Evolutionary conservation across 2,329 filamentous ascomycete species (phyloP), one percentile per base, ranked within the genome.

Genomic region (Gnomoniopsis smithogilvyi): DNA sequence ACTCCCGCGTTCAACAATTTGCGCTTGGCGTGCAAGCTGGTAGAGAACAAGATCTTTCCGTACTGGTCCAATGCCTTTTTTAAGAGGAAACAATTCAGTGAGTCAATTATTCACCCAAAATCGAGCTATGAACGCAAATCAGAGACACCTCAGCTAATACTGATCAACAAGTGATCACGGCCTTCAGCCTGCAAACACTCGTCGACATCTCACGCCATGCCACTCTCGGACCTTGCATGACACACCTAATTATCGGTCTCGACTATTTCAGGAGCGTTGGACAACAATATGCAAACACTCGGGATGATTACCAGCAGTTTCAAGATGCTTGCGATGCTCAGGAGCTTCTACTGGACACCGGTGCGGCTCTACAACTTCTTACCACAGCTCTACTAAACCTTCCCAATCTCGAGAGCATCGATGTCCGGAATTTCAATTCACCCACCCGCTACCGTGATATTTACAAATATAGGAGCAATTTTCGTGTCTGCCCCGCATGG

Each of bases 31-130:
- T 87, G 84, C 73, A 83, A 79, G 57, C 68, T 74, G 19, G 67
- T 86, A 14, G 85, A 89, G 67, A 70, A 71, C 21, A 72, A 75
- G 1, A 73, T 88, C 14, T 83, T 83, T 69, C 73, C 78, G 51
- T 75, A 74, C 36, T 89, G 89, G 64, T 75, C 80, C 30, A 74
- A 74, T 24, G 85, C 88, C 63, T 90, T 87, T 74, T 90, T 90
- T 71, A 76, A 74, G 53, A 85, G 84, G 68, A 83, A 81, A 65
- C 85, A 89, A 66, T 90, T 76, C 64, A 88, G 85, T 62, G 49
- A 38, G 60, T 7, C 60, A 68, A 83, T 6, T 69, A 76, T 49
- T 43, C 6, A 43, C 38, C 6, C 34, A 15, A 8, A 10, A 15
- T 38, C 34, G 34, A 15, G 34, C 34, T 38, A 8, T 38, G 8